Base-by-base conservation (phyloP, 805 yeast species). In the Wickerhamiella allomyrinae region DNA sequence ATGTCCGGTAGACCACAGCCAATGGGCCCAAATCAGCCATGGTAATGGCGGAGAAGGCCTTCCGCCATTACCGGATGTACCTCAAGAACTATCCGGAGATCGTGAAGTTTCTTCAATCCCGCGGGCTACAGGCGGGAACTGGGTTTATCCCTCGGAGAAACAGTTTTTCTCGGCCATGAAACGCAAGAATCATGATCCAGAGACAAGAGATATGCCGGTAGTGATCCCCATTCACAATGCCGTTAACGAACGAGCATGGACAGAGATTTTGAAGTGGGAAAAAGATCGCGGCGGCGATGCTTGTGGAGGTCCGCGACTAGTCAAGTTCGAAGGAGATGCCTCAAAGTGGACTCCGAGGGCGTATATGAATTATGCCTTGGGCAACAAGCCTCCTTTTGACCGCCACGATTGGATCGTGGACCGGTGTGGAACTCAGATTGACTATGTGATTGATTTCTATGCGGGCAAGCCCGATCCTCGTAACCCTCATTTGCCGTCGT, bases 121-220 rank as follows among this genome's bases (percentile, higher is more conserved):
- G 37, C 65, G 94, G 40, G 79, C 93, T 1, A 79, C 73, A 3
- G 67, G 67, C 13, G 52, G 69, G 0, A 81, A 87, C 62, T 89
- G 98, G 98, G 70, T 89, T 1, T 89, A 89, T 57, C 98, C 98
- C 7, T 83, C 95, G 3, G 94, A 89, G 58, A 82, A 83, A 57
- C 96, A 89, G 66, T 89, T 89, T 57, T 89, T 68, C 59, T 91
- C 85, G 45, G 95, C 96, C 8, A 91, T 89, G 97, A 67, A 74
- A 51, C 73, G 97, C 39, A 89, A 89, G 56, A 73, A 83, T 44
- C 84, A 94, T 86, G 70, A 77, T 41, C 95, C 97, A 1, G 65
- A 74, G 9, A 80, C 80, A 0, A 59, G 63, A 7, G 96, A 87
- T 56, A 89, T 89, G 98, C 66, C 74, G 48, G 74, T 89, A 1